Conservation (phyloP, 768 basidiomycete genomes). For the Rubroboletus satanas region DNA sequence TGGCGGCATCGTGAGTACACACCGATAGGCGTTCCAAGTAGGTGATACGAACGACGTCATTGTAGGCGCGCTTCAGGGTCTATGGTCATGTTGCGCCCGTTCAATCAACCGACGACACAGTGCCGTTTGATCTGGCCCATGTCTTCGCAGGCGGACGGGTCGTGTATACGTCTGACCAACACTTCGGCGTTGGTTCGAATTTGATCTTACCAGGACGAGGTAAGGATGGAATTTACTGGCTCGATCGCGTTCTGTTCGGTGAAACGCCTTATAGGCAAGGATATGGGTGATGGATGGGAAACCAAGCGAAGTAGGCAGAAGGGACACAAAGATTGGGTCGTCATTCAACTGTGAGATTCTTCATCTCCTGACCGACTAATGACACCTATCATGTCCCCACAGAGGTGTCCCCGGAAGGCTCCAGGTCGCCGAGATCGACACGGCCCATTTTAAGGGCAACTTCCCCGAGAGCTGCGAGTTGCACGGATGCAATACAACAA, state of each 20-base stretch:
- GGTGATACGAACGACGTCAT: conserved; percentile 1
- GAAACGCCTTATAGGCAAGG: conserved; percentile 46
- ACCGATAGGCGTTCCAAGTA: not conserved
- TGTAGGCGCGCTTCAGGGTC: conserved; percentile 85
- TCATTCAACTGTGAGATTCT: conserved; percentile 73
- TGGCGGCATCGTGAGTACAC: conserved; percentile 75
- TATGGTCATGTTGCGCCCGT: conserved; percentile 77
- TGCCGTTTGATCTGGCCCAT: conserved; percentile 80
- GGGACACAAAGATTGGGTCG: conserved; percentile 87
- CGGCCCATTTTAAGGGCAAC: conserved; percentile 93
- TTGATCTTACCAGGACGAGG: conserved; percentile 88
- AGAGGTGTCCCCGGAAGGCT: conserved; percentile 75
- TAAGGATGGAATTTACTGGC: conserved; percentile 9
- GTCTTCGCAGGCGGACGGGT: conserved; percentile 87
- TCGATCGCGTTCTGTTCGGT: not conserved
- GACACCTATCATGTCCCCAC: not conserved
- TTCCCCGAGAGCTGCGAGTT: conserved; percentile 87
- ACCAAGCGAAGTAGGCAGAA: conserved; percentile 80
- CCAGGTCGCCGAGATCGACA: conserved; percentile 85
- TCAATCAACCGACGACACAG: conserved; percentile 45
- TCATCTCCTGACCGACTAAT: not conserved
- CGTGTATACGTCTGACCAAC: conserved; percentile 85
- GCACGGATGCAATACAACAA: conserved; percentile 46
- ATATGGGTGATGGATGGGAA: conserved; percentile 99
- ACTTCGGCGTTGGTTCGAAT: conserved; percentile 91